Evolutionary conservation across 441 rosid species (phyloP).

Genomic region (Kokia cookei): DNA sequence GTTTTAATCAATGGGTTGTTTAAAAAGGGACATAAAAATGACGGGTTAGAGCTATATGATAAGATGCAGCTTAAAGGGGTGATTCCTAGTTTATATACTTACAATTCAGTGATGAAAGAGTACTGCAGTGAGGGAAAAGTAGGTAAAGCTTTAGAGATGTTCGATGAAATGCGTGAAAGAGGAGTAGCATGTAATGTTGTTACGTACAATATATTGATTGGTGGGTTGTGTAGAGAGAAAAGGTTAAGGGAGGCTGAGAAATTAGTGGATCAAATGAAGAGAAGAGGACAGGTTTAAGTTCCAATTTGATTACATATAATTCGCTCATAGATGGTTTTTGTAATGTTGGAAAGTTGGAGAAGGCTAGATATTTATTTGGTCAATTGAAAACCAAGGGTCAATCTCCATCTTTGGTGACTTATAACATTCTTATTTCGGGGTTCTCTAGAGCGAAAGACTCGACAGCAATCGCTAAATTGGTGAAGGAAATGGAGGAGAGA

Average conservation of each 20-base stretch:
- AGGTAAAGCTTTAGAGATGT: constrained; percentile 37
- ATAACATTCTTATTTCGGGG: constrained; percentile 51
- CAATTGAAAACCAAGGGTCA: constrained; percentile 48
- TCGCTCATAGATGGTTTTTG: constrained; percentile 60
- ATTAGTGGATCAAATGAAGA: constrained; percentile 43
- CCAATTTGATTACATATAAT: constrained; percentile 57
- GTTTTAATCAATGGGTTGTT: constrained; percentile 67
- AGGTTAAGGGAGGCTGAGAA: constrained; percentile 46
- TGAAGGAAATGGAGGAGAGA: constrained; percentile 82
- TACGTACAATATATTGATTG: constrained; percentile 51
- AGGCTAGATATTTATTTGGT: constrained; percentile 41
- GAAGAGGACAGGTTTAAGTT: constrained; percentile 39
- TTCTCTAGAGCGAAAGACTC: constrained; percentile 42
- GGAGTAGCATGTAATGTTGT: constrained; percentile 55
- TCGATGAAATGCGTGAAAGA: constrained; percentile 69
- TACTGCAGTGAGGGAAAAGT: constrained; percentile 42
- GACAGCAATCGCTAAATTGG: constrained; percentile 33
- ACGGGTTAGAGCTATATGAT: constrained; percentile 57
- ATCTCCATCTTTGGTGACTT: constrained; percentile 63
- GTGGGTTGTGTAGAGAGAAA: constrained; percentile 48
- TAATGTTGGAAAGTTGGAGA: constrained; percentile 30
- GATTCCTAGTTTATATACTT: constrained; percentile 50
- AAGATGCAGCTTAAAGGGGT: constrained; percentile 63
- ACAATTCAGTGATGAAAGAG: constrained; percentile 51
- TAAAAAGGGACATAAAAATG: constrained; percentile 41